These are phyloP conservation scores for Fusarium liriodendri DNA, from an alignment of 2,329 filamentous ascomycete species.

Conservation along the genomic window DNA sequence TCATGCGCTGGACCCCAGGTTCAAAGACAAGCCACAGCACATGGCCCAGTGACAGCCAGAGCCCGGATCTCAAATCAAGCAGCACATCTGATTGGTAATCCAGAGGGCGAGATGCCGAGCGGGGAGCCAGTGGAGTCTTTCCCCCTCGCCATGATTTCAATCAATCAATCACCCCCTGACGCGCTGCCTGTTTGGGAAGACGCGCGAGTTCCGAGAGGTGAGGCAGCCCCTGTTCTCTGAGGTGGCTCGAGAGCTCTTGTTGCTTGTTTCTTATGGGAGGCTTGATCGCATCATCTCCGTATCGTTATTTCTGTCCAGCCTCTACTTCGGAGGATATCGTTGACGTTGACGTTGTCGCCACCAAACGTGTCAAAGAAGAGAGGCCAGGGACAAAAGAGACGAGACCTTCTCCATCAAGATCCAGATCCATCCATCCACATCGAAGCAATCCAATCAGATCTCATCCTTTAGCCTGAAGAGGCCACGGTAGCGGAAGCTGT, in stretches of 20 bases:
- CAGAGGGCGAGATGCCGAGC: not conserved
- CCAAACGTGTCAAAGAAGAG: conserved; percentile 6
- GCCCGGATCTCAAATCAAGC: not conserved
- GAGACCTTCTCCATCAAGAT: conserved; percentile 26
- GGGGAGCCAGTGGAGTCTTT: not conserved
- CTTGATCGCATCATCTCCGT: not conserved
- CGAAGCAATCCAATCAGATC: conserved; percentile 27
- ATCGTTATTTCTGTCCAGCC: not conserved
- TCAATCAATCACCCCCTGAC: conserved; percentile 31
- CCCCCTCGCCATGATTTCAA: not conserved
- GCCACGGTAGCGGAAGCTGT: conserved; percentile 39
- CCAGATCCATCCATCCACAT: conserved; percentile 24
- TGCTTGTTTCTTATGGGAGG: not conserved
- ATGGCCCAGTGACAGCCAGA: conserved; percentile 26
- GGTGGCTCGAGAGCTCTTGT: not conserved
- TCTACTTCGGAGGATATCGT: not conserved
- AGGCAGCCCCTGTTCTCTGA: conserved; percentile 9
- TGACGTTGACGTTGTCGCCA: conserved; percentile 15
- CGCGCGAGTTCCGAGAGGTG: conserved; percentile 18
- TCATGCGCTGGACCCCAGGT: conserved; percentile 11
- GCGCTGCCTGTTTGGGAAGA: conserved; percentile 34
- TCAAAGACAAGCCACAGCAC: conserved; percentile 8
- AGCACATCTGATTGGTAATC: conserved; percentile 22
- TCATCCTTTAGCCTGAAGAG: conserved; percentile 20
- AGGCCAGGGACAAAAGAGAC: conserved; percentile 12